Base-by-base conservation (phyloP, 2,329 filamentous ascomycete species). In the Aspergillus terreus region DNA sequence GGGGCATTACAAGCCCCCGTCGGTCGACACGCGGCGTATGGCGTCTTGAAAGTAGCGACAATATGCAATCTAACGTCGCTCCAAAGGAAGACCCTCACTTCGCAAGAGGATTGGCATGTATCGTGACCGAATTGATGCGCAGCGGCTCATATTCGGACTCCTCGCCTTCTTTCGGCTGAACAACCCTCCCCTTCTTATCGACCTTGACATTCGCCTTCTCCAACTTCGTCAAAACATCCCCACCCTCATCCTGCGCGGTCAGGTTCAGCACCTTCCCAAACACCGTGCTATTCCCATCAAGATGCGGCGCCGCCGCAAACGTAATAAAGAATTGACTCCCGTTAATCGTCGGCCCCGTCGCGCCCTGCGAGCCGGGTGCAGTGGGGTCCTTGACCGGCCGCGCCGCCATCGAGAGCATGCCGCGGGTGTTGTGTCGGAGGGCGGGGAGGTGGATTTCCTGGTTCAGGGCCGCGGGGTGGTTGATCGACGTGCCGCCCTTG, bases 81-180 rank as follows among this genome's bases (percentile, higher is more conserved):
- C 27, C 3, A 9, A 30, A 10, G 27, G 6, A 6, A 17, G 14
- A 9, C 15, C 10, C 40, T 79, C 73, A 81, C 54, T 70, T 76
- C n/a, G 83, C 83, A 55, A 86, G 69, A 3, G 83, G 83, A 60
- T 86, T 86, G 10, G 83, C 83, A 70, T 86, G 83, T 40, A 86
- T 80, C 2, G 79, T 80, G 15, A 85, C 78, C 1, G 65, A 73
- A 54, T 82, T 73, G 51, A 86, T 81, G 51, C 71, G 73, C 46
- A 84, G 71, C 36, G 71, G 70, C 62, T 84, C 79, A 60, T 77
- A 68, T 6, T 67, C 66, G 30, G 64, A 66, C 23, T 69, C 64
- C 44, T 70, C 62, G 1, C 65, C 66, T 35, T 70, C 71, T 50
- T 71, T 71, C 1, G 74, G 74, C 57, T 74, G 72, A 44, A 68